These are phyloP conservation scores for Rhizopogon salebrosus DNA, from an alignment of 768 basidiomycete species.

Conservation along the genomic window DNA sequence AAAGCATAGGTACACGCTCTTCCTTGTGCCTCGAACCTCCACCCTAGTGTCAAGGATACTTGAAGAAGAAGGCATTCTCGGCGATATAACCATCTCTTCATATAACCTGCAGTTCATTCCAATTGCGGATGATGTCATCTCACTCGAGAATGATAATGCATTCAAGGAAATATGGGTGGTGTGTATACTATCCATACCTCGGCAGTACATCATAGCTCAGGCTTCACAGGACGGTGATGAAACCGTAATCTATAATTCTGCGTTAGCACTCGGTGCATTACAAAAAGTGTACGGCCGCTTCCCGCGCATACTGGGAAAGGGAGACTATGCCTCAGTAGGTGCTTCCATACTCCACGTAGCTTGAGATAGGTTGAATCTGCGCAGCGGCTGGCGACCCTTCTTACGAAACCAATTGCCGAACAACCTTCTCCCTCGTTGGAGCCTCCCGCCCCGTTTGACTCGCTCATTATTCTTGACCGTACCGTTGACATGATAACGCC, in stretches of 20 bases:
- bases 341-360: background rate
- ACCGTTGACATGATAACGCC: constrained; percentile 94
- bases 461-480: constrained; percentile 84
- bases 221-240: constrained; percentile 81
- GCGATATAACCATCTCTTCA: constrained; percentile 83
- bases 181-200: constrained; percentile 25
- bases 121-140: constrained; percentile 87
- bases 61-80: constrained; percentile 96
- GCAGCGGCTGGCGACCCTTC: constrained; percentile 72
- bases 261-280: constrained; percentile 76
- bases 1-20: constrained; percentile 79
- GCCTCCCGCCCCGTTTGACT: constrained; percentile 67
- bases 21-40: constrained; percentile 86
- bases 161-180: constrained; percentile 93
- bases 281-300: constrained; percentile 85
- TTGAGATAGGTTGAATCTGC: constrained; percentile 7
- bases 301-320: constrained; percentile 91
- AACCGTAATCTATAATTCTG: constrained; percentile 83
- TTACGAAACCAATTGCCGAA: constrained; percentile 56
- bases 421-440: constrained; percentile 32
- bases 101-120: constrained; percentile 95
- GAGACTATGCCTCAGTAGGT: constrained; percentile 75
- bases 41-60: constrained; percentile 80
- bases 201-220: background rate
- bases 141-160: constrained; percentile 78